Base-by-base conservation (phyloP, 2,329 filamentous ascomycete species). In the Blastomyces silverae region DNA sequence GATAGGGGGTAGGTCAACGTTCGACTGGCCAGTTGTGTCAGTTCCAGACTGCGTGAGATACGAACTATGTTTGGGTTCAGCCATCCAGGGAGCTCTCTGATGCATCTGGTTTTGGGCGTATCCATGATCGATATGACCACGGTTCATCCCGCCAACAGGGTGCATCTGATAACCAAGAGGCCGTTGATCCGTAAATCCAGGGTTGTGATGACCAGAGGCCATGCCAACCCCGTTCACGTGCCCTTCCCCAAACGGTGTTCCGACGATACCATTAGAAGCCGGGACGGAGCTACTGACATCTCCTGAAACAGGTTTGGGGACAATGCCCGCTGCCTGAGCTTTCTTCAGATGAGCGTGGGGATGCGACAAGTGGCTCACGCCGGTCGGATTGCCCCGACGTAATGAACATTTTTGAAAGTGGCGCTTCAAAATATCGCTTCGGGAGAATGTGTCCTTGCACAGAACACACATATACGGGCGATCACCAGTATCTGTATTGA, bases 371-470 rank as follows among this genome's bases (percentile, higher is more conserved):
- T 99, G 94, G 74, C 90, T 96, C 68, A 91, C 91, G 71, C 92
- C 92, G 20, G 92, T 96, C 64, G 94, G 93, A 79, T 97, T 97
- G 65, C 94, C 94, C 75, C 94, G 89, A 73, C 94, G 88, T 69
- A 97, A 91, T 50, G 94, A 97, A 81, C 94, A 99, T 82, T 99
- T 99, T 79, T 97, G 92, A 80, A 97, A 99, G 80, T 99, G 94
- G 69, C 94, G 91, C 83, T 99, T 99, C 73, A 99, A 82, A 70
- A 99, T 97, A 76, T 99, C 94, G 83, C 92, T 96, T 77, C 94
- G 89, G 60, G 91, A 96, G 79, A 99, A 99, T 44, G 92, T 97
- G 79, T 97, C 94, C 77, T 94, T 92, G 83, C 94, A 99, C 62
- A 99, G 84, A 70, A 96, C 91, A 80, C 94, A 99, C 87, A 95